Percentiles rank a stretch among this genome's conserved stretches.
Conservation (phyloP, 805 yeast species). For the Candida maltosa region DNA sequence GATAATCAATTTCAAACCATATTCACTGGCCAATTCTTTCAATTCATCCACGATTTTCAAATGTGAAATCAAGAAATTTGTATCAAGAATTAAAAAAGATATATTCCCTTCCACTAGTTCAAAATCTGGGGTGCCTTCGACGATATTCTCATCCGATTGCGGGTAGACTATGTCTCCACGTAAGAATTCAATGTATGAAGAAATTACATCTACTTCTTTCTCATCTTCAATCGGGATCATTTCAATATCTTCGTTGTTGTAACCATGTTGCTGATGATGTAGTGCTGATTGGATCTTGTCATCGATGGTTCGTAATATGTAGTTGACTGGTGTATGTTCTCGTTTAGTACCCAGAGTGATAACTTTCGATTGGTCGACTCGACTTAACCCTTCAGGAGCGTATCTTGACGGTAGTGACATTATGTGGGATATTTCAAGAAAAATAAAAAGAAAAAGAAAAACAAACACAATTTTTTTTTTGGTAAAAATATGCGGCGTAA, state of each 20-base stretch:
- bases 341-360: conserved; percentile 22
- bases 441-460: too few relatives aligned
- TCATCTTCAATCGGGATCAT: conserved; percentile 49
- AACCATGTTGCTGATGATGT: conserved; percentile 5
- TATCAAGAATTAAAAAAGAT: conserved; percentile 66
- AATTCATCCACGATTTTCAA: conserved; percentile 55
- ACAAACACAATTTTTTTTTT: too few relatives aligned
- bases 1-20: conserved; percentile 52
- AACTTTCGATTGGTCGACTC: conserved; percentile 17
- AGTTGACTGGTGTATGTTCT: conserved; percentile 17
- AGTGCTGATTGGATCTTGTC: conserved; percentile 20
- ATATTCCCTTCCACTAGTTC: conserved; percentile 16
- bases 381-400: conserved; percentile 32
- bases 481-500: too few relatives aligned
- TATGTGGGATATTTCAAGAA: too few relatives aligned
- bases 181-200: conserved; percentile 31
- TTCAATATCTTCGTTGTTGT: conserved; percentile 36
- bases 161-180: conserved; percentile 3
- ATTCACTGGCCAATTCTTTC: conserved; percentile 33
- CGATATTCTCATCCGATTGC: conserved; percentile 9
- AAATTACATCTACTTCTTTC: conserved; percentile 39
- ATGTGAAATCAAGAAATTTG: conserved; percentile 78
- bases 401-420: conserved; percentile 32
- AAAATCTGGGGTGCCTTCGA: conserved; percentile 11
- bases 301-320: conserved; percentile 21